phyloP scores from a whole-genome alignment of 257 asterid genomes.

The Nicotiana benthamiana region DNA sequence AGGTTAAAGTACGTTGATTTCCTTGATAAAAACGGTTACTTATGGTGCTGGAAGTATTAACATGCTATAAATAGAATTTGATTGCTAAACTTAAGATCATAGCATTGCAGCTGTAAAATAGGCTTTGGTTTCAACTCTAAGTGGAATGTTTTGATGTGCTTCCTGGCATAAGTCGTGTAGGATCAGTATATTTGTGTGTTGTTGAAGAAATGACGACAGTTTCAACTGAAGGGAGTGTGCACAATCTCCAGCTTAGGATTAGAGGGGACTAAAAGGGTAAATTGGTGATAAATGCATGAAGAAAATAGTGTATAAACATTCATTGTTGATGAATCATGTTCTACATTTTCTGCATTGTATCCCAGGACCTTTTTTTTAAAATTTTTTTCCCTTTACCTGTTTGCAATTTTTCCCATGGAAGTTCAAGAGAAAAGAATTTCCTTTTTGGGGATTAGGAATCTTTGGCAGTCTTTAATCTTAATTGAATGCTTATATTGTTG shows the following conservation, averaged over 20 bases:
- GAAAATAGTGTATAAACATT: too few species aligned
- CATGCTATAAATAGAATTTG: not conserved
- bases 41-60: not conserved
- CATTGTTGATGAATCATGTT: too few species aligned
- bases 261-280: not conserved
- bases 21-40: not conserved
- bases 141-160: not conserved
- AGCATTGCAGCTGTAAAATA: not conserved
- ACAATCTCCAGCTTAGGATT: not conserved
- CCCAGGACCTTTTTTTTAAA: too few species aligned
- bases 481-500: too few species aligned
- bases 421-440: too few species aligned
- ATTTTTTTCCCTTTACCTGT: too few species aligned
- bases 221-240: not conserved
- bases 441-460: too few species aligned
- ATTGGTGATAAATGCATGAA: too few species aligned
- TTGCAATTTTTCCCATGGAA: too few species aligned
- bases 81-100: not conserved
- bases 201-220: not conserved
- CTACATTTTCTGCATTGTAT: too few species aligned
- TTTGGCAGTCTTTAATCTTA: too few species aligned
- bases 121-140: not conserved
- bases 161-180: too few species aligned
- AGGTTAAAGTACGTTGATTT: not conserved
- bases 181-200: not conserved